Conservation (phyloP, 2,329 filamentous ascomycete species). For the Monosporascus sp. region DNA sequence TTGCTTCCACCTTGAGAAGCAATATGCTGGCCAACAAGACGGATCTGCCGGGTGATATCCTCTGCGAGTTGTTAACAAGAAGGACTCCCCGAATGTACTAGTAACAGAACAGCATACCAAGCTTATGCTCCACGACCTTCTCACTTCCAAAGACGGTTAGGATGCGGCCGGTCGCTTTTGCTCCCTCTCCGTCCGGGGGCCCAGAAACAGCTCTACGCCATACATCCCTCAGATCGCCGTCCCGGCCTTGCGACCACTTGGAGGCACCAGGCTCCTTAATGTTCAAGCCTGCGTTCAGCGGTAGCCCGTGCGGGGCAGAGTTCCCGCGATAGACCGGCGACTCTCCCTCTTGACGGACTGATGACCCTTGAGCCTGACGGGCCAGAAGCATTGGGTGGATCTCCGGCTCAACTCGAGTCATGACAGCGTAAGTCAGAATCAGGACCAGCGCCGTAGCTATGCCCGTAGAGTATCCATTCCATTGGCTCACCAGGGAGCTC, state of each 20-base stretch:
- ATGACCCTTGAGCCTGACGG: conserved; percentile 72
- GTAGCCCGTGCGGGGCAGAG: conserved; percentile 79
- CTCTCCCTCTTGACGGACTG: conserved; percentile 77
- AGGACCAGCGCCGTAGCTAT: conserved; percentile 62
- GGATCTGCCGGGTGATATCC: conserved; percentile 79
- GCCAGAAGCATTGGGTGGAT: conserved; percentile 87
- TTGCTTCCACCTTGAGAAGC: conserved; percentile 66
- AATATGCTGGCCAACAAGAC: conserved; percentile 74
- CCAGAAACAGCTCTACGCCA: conserved; percentile 73
- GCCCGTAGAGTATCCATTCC: conserved; percentile 74
- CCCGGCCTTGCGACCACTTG: conserved; percentile 76
- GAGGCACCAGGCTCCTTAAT: conserved; percentile 76
- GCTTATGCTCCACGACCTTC: conserved; percentile 65
- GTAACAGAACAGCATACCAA: conserved; percentile 38
- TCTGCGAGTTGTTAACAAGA: conserved; percentile 36
- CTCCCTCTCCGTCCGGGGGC: conserved; percentile 56
- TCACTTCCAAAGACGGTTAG: conserved; percentile 75
- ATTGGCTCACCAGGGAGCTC: conserved; percentile 66
- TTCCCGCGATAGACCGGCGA: conserved; percentile 82
- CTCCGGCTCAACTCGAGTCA: conserved; percentile 75
- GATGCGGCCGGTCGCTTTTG: conserved; percentile 62
- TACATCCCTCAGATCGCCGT: conserved; percentile 87
- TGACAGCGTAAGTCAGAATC: conserved; percentile 65
- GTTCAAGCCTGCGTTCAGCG: conserved; percentile 70
- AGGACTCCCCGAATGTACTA: background rate